Conservation (phyloP, 2,329 filamentous ascomycete species). For the Emergomyces pasteurianus region DNA sequence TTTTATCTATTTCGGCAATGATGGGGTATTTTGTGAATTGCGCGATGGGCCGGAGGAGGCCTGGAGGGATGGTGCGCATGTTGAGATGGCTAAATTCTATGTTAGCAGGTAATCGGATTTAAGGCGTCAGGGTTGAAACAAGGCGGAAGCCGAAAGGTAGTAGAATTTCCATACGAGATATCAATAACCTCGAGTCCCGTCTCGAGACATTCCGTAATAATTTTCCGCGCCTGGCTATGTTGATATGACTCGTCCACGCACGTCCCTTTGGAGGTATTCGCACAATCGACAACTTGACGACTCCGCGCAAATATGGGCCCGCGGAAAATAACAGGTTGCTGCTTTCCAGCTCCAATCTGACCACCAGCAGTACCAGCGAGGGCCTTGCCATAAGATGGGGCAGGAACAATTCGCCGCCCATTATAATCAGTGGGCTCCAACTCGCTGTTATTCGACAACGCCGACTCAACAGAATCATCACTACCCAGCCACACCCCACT, state of each 20-base stretch:
- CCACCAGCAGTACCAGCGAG: background rate
- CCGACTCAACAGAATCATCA: conserved; percentile 22
- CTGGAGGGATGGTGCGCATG: conserved; percentile 20
- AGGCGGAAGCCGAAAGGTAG: background rate
- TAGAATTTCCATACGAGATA: conserved; percentile 27
- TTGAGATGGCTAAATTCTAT: conserved; percentile 18
- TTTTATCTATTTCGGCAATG: conserved; percentile 8
- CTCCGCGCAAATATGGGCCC: background rate
- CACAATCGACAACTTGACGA: background rate
- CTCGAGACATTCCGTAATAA: conserved; percentile 32
- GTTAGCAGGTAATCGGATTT: background rate
- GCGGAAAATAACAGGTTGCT: background rate
- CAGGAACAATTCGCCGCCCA: background rate
- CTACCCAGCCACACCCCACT: conserved; percentile 39
- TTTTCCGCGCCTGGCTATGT: conserved; percentile 24
- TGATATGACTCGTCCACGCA: conserved; percentile 22
- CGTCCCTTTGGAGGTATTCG: conserved; percentile 5
- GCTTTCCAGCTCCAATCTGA: background rate
- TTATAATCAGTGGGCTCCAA: background rate
- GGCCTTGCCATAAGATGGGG: background rate
- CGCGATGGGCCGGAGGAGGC: conserved; percentile 25
- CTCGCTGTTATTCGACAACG: background rate
- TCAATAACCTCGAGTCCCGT: conserved; percentile 34
- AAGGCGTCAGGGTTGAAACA: background rate
- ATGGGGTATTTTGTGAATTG: conserved; percentile 31